Percentiles rank a stretch among this genome's conserved stretches.
Conservation (phyloP, 306 rosid genomes). For the Citrullus amarus region DNA sequence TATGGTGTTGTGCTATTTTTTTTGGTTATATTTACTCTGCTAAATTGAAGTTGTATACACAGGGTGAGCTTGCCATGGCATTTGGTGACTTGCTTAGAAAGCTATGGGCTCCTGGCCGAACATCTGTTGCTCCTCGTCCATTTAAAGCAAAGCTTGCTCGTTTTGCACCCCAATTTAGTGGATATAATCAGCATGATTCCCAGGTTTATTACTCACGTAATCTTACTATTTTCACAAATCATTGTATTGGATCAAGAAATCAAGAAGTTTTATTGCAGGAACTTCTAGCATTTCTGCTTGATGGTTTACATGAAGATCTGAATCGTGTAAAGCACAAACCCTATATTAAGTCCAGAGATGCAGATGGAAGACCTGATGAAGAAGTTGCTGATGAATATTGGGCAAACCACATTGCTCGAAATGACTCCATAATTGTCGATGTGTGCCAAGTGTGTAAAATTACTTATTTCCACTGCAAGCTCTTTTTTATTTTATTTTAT, state of each 20-base stretch:
- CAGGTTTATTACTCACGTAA: constrained; percentile 47
- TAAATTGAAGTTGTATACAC: constrained; percentile 19
- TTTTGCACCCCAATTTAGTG: constrained; percentile 98
- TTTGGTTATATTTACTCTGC: background rate
- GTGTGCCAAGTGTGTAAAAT: constrained; percentile 80
- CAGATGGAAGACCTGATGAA: constrained; percentile 98
- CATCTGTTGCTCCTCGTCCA: constrained; percentile 88
- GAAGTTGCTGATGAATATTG: constrained; percentile 98
- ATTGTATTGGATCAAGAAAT: constrained; percentile 1
- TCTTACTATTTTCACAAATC: background rate
- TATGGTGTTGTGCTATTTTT: background rate
- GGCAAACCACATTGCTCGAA: constrained; percentile 97
- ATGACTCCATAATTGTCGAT: constrained; percentile 95
- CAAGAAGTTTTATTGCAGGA: constrained; percentile 47
- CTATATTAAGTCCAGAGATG: constrained; percentile 85
- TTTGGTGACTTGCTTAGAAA: constrained; percentile 92
- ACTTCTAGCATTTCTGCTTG: constrained; percentile 92
- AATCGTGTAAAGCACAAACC: constrained; percentile 95
- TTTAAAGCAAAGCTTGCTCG: constrained; percentile 93
- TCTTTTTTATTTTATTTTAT: too few relatives aligned
- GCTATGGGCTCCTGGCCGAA: constrained; percentile 96
- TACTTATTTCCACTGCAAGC: constrained; percentile 9
- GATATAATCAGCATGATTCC: constrained; percentile 97
- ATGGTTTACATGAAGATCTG: constrained; percentile 97
- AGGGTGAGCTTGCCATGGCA: constrained; percentile 96